phyloP scores from a whole-genome alignment of 2,329 filamentous ascomycete species.

The Trichoderma atrobrunneum region DNA sequence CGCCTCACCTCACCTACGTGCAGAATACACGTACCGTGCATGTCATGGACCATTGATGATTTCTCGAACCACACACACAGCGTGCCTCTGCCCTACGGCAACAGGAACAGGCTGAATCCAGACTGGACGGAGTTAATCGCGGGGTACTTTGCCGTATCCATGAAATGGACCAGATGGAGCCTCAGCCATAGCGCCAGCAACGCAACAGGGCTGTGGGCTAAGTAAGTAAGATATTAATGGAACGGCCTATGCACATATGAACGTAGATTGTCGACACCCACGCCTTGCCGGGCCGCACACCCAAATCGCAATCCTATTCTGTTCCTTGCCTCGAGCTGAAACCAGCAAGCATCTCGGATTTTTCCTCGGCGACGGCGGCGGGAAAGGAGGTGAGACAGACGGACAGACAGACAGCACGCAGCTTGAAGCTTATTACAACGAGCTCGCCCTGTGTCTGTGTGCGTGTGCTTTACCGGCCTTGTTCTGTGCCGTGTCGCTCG shows the following conservation, averaged over 20 bases:
- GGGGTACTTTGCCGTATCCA: background rate
- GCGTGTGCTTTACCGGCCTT: background rate
- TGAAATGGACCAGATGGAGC: background rate
- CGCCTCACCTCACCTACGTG: background rate
- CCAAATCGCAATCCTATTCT: background rate
- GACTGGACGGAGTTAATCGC: slow-evolving; percentile 1
- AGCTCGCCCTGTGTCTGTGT: too few species aligned
- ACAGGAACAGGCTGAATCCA: background rate
- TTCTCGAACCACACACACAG: background rate
- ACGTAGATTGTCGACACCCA: background rate
- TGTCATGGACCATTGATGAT: background rate
- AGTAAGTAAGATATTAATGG: background rate
- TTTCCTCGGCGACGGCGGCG: background rate
- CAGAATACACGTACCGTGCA: background rate
- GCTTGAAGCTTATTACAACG: background rate
- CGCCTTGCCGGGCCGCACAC: background rate
- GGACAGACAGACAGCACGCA: background rate
- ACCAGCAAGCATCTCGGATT: background rate
- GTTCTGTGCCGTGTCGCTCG: background rate
- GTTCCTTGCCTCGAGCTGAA: background rate
- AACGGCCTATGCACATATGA: background rate
- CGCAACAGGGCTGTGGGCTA: background rate
- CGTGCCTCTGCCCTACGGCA: slow-evolving; percentile 5
- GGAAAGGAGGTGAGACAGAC: background rate
- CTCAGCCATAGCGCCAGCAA: background rate